These are phyloP conservation scores for Herpetospermum pedunculosum DNA, from an alignment of 306 rosid species.

Conservation along the genomic window DNA sequence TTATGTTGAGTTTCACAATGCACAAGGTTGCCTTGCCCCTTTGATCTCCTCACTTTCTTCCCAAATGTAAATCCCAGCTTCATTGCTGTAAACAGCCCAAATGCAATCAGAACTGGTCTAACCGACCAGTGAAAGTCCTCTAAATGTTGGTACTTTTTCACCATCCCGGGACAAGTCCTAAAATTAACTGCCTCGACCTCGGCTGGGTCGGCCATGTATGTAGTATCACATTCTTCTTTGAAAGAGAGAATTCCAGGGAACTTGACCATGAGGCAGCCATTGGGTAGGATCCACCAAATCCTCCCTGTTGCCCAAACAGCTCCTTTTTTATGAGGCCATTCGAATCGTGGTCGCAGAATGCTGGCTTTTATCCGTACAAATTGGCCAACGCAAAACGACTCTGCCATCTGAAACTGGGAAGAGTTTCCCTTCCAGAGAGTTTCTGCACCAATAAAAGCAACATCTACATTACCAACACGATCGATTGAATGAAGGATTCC, in stretches of 20 bases:
- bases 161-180: slow-evolving; percentile 44
- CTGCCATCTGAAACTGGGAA: slow-evolving; percentile 64
- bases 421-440: slow-evolving; percentile 69
- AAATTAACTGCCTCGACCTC: slow-evolving; percentile 69
- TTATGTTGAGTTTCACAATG: slow-evolving; percentile 23
- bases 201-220: slow-evolving; percentile 73
- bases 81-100: slow-evolving; percentile 62
- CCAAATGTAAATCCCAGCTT: slow-evolving; percentile 54
- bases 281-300: slow-evolving; percentile 71
- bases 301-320: slow-evolving; percentile 58
- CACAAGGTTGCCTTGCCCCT: slow-evolving; percentile 21
- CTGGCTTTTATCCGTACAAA: slow-evolving; percentile 57
- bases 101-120: slow-evolving; percentile 59
- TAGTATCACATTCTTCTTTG: slow-evolving; percentile 34
- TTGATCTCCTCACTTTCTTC: slow-evolving; percentile 34
- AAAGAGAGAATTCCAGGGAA: slow-evolving; percentile 64
- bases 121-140: slow-evolving; percentile 93
- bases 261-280: slow-evolving; percentile 66
- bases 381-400: slow-evolving; percentile 59
- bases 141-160: slow-evolving; percentile 71
- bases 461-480: slow-evolving; percentile 48
- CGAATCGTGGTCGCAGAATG: slow-evolving; percentile 54
- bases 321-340: slow-evolving; percentile 63
- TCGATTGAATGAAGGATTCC: slow-evolving; percentile 71
- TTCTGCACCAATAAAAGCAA: slow-evolving; percentile 63